These are phyloP conservation scores for Secale cereale DNA, from an alignment of 176 grass and related monocot species.

Conservation along the genomic window DNA sequence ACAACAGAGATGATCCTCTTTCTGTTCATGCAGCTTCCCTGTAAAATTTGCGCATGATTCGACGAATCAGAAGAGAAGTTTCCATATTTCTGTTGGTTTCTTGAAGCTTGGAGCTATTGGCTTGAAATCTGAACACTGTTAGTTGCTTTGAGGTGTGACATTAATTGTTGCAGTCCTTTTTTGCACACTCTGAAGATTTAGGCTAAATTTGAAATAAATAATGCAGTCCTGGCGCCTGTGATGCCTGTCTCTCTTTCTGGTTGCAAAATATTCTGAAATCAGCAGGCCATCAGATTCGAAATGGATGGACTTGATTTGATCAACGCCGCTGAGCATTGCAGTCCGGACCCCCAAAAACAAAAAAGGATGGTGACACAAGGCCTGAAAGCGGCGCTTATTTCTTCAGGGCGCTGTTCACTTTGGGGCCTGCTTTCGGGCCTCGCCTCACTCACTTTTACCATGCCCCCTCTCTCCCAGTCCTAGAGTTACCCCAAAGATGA, in stretches of 20 bases:
- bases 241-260: not conserved
- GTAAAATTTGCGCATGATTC: too few species aligned
- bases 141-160: too few species aligned
- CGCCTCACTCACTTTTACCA: constrained; percentile 38
- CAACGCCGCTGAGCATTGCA: not conserved
- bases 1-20: not conserved
- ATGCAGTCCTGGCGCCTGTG: too few species aligned
- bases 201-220: too few species aligned
- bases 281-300: constrained; percentile 15
- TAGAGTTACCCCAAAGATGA: constrained; percentile 44
- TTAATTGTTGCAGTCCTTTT: too few species aligned
- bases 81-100: too few species aligned
- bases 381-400: constrained; percentile 50
- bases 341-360: not conserved
- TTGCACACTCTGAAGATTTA: too few species aligned
- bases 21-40: too few species aligned
- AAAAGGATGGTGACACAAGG: constrained; percentile 40
- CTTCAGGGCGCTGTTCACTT: constrained; percentile 53
- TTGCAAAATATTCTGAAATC: not conserved
- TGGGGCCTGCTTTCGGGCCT: constrained; percentile 42
- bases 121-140: too few species aligned
- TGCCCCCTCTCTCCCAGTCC: constrained; percentile 34
- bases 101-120: too few species aligned
- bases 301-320: not conserved
- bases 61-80: too few species aligned